phyloP scores from a whole-genome alignment of 2,329 filamentous ascomycete species.

The Aurifilum marmelostoma region DNA sequence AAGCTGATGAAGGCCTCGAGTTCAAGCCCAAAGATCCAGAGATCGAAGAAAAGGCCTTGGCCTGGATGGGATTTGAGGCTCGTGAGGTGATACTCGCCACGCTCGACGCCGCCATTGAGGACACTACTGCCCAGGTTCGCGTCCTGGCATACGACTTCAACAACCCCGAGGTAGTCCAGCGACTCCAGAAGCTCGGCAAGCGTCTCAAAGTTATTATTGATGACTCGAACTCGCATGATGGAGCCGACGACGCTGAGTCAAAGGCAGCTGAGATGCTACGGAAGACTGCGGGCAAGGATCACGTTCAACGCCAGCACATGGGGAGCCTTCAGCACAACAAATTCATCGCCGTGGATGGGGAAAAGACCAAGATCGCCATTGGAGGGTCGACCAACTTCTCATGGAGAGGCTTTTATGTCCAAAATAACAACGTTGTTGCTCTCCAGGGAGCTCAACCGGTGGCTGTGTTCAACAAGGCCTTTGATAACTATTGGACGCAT shows the following conservation, averaged over 20 bases:
- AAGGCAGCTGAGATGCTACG: constrained; percentile 30
- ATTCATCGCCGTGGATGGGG: constrained; percentile 29
- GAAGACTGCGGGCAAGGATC: constrained; percentile 28
- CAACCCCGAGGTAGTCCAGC: constrained; percentile 32
- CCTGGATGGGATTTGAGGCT: constrained; percentile 34
- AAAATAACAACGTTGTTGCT: constrained; percentile 32
- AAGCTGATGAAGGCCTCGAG: constrained; percentile 31
- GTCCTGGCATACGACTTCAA: constrained; percentile 33
- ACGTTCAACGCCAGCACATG: constrained; percentile 33
- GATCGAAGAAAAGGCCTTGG: constrained; percentile 30
- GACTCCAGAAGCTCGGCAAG: constrained; percentile 29
- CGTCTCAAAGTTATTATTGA: constrained; percentile 34
- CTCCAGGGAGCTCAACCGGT: constrained; percentile 29
- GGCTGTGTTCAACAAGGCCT: constrained; percentile 29
- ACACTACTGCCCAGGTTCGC: constrained; percentile 32
- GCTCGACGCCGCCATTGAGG: constrained; percentile 31
- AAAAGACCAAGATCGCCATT: constrained; percentile 31
- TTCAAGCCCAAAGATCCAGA: constrained; percentile 31
- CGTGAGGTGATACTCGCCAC: constrained; percentile 30
- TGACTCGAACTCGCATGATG: constrained; percentile 30
- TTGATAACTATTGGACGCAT: constrained; percentile 31
- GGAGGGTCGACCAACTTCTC: constrained; percentile 33
- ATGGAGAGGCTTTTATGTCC: constrained; percentile 32
- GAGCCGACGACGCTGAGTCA: constrained; percentile 26
- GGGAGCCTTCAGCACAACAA: constrained; percentile 33